Base-by-base conservation (phyloP, 768 basidiomycete species). In the Boletus reticulatus region DNA sequence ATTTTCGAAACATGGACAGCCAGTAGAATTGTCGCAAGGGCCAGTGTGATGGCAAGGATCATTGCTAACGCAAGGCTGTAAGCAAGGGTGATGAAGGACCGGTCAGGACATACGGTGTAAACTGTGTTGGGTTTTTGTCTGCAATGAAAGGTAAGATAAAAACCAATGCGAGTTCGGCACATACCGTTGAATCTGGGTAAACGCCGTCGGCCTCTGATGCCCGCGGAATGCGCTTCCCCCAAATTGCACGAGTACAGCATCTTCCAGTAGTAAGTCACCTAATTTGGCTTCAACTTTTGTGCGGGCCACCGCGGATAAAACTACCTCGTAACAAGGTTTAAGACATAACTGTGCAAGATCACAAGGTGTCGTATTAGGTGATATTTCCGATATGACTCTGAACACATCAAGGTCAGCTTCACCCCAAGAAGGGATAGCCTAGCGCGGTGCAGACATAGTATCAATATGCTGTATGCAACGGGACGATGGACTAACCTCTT, bases 251-350 rank as follows among this genome's bases (percentile, higher is more conserved):
- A 39, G 51, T 31, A 48, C 27, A 71, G 5, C n/a, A 59, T 36
- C 16, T 45, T 56, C 17, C 45, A 53, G 44, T 71, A 59, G 45
- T 70, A 48, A 43, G 56, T 48, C 13, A 73, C 66, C 70, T 71
- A 24, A 19, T 22, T 45, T 50, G 29, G 20, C 48, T 45, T 66
- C 45, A 61, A 47, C 2, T 48, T n/a, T 32, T 32, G 31, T 9
- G 27, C 39, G 31, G 6, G 19, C 41, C 31, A 32, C 20, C 6
- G 24, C 17, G 24, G 27, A 44, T 29, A 27, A 20, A 52, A 27
- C 48, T 52, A 85, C 87, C 74, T 89, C 83, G 29, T 69, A 67
- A 65, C 88, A 89, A 6, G 84, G 80, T 57, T 81, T 84, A 11
- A 74, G 73, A 64, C 81, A 81, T 16, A 88, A 68, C 1, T 72